These are phyloP conservation scores for Vigna unguiculata DNA, from an alignment of 306 rosid species.

Conservation along the genomic window DNA sequence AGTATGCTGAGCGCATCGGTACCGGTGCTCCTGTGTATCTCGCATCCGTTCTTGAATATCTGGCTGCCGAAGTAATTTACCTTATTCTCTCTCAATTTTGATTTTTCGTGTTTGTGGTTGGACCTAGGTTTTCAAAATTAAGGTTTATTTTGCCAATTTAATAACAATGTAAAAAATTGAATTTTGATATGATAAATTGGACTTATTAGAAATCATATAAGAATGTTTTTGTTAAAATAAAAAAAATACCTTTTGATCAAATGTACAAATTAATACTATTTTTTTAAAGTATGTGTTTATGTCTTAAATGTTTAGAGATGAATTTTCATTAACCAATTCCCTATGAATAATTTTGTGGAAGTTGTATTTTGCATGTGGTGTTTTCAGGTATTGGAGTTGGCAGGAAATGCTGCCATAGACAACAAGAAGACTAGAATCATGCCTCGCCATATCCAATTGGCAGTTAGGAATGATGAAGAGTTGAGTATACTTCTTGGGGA, in stretches of 20 bases:
- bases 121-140: slow-evolving; percentile 49
- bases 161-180: no score
- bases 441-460: slow-evolving; percentile 83
- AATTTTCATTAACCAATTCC: no score
- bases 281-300: no score
- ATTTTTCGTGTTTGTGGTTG: not conserved
- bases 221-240: no score
- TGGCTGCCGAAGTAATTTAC: slow-evolving; percentile 83
- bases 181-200: no score
- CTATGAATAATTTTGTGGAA: not conserved
- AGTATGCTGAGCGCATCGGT: slow-evolving; percentile 94
- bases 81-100: not conserved
- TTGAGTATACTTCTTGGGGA: slow-evolving; percentile 91
- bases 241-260: no score
- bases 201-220: no score
- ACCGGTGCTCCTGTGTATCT: slow-evolving; percentile 95
- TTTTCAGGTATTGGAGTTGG: slow-evolving; percentile 75
- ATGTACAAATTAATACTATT: no score
- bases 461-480: slow-evolving; percentile 85
- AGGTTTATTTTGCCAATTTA: not conserved
- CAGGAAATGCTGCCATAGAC: slow-evolving; percentile 86
- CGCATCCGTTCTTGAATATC: slow-evolving; percentile 92
- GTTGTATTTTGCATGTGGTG: not conserved
- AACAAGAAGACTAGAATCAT: slow-evolving; percentile 92
- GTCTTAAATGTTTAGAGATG: no score